Evolutionary conservation across 1,139 yeast species (phyloP).

Genomic region (Suhomyces choctaworum): DNA sequence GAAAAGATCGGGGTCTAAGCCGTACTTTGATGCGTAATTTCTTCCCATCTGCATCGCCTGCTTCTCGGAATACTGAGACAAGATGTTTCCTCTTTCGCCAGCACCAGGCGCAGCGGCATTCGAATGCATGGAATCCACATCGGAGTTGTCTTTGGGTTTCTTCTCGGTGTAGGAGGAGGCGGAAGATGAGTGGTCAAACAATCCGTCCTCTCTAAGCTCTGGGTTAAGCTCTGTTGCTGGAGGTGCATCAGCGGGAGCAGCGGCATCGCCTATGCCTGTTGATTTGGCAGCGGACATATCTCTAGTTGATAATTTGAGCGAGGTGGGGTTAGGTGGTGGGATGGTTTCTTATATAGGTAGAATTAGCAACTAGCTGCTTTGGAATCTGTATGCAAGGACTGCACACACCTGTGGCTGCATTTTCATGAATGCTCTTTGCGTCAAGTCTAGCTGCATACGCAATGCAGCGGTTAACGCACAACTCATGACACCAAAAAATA

Average conservation of each 20-base stretch:
- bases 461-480: too few relatives aligned
- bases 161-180: conserved; percentile 22
- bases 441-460: too few relatives aligned
- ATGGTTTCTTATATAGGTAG: background rate
- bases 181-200: conserved; percentile 24
- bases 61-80: conserved; percentile 60
- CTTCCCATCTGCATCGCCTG: conserved; percentile 74
- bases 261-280: conserved; percentile 7
- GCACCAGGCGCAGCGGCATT: conserved; percentile 24
- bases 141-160: conserved; percentile 22
- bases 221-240: conserved; percentile 6
- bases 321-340: background rate
- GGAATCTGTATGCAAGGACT: background rate
- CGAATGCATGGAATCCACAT: conserved; percentile 28
- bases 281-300: conserved; percentile 4
- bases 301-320: background rate
- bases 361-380: background rate
- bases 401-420: background rate
- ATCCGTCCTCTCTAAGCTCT: conserved; percentile 17
- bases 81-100: conserved; percentile 51
- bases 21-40: conserved; percentile 61
- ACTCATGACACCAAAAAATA: too few relatives aligned
- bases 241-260: conserved; percentile 8
- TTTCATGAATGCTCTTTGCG: too few relatives aligned
- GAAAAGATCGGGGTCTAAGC: conserved; percentile 64